A percentile compares a stretch with the other conserved stretches of the same genome.
Evolutionary conservation across 176 grass and related monocot genomes (phyloP).

Genomic region (Oryza longistaminata): DNA sequence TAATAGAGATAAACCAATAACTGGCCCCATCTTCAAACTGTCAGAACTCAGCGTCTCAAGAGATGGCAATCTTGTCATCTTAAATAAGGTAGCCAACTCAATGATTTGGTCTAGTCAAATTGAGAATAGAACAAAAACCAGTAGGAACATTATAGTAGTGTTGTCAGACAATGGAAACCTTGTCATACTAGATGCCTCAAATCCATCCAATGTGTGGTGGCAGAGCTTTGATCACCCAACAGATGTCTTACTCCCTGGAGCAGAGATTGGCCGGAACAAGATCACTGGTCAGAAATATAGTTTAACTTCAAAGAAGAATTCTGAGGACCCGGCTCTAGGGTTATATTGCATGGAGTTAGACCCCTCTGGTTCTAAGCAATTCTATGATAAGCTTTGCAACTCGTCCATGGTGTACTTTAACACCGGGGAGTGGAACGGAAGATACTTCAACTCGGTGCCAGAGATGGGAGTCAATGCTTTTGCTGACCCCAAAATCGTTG

Average conservation of each 20-base stretch:
- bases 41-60: neutral
- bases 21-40: neutral
- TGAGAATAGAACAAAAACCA: neutral
- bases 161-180: neutral
- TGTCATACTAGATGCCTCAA: neutral
- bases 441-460: constrained; percentile 25
- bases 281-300: constrained; percentile 24
- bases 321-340: constrained; percentile 29
- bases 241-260: constrained; percentile 31
- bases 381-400: too few relatives aligned
- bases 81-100: constrained; percentile 1
- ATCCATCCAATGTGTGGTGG: constrained; percentile 38
- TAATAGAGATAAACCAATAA: constrained; percentile 34
- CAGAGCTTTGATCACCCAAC: constrained; percentile 55
- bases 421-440: constrained; percentile 44
- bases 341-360: constrained; percentile 33
- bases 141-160: neutral
- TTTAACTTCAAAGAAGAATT: constrained; percentile 38
- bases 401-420: constrained; percentile 16
- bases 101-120: neutral
- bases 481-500: neutral
- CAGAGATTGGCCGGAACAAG: constrained; percentile 43
- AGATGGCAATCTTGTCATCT: neutral
- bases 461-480: neutral
- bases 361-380: neutral